Evolutionary conservation across 768 basidiomycete genomes (phyloP).

Genomic region (Hypholoma sublateritium): DNA sequence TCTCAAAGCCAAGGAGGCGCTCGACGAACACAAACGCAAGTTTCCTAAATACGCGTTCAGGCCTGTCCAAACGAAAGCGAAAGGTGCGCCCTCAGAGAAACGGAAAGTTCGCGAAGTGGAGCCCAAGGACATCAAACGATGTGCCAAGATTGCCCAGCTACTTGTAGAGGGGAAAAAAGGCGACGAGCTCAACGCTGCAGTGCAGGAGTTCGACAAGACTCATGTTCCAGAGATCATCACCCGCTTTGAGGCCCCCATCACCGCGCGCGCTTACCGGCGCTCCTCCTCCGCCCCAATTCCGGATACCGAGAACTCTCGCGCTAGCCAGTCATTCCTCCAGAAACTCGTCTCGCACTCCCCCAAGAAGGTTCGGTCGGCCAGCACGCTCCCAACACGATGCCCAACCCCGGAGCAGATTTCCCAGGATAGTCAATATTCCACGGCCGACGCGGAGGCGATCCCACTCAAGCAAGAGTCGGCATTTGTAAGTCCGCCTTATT

Average conservation of each 20-base stretch:
- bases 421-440: slow-evolving; percentile 20
- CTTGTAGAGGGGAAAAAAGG: slow-evolving; percentile 67
- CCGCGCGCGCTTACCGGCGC: slow-evolving; percentile 67
- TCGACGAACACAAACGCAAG: slow-evolving; percentile 75
- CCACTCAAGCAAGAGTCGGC: slow-evolving; percentile 42
- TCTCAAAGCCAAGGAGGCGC: slow-evolving; percentile 68
- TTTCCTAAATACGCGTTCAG: slow-evolving; percentile 81
- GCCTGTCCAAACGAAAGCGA: slow-evolving; percentile 57
- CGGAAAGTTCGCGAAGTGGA: slow-evolving; percentile 67
- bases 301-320: slow-evolving; percentile 30
- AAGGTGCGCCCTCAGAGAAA: slow-evolving; percentile 47
- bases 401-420: slow-evolving; percentile 20
- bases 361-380: slow-evolving; percentile 32
- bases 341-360: slow-evolving; percentile 16
- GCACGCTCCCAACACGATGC: slow-evolving; percentile 36
- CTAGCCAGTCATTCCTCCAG: slow-evolving; percentile 31
- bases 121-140: slow-evolving; percentile 65
- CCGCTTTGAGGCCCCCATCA: slow-evolving; percentile 76
- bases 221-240: slow-evolving; percentile 66
- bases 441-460: slow-evolving; percentile 2
- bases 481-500: slow-evolving; percentile 42
- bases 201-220: slow-evolving; percentile 60
- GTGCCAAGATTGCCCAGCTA: slow-evolving; percentile 65
- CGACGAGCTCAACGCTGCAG: slow-evolving; percentile 50
- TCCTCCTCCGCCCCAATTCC: slow-evolving; percentile 62